Base-by-base conservation (phyloP, 2,329 filamentous ascomycete genomes). In the Microsporum audouinii region DNA sequence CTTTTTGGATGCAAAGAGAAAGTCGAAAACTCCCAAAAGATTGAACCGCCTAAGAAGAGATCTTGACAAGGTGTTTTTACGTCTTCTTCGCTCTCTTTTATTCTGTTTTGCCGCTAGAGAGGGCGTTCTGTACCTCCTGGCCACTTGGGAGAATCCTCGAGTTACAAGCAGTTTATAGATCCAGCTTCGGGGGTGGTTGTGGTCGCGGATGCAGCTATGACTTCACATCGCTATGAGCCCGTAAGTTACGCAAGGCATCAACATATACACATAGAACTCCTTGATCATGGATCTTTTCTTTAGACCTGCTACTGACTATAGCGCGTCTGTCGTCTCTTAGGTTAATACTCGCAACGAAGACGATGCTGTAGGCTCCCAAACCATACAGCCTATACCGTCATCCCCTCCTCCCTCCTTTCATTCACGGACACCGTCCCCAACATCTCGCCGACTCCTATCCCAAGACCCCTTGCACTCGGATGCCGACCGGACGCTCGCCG, bases 401-500 rank as follows among this genome's bases (percentile, higher is more conserved):
- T 79, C 77, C 65, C 76, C 76, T 59, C 76, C 76, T 41, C 92
- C 92, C 1, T 96, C 92, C 1, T 97, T 96, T 75, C 89, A 86
- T 72, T 96, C 91, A 55, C 84, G 88, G 71, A 81, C 87, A 36
- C 90, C 90, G 1, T 91, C 88, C 39, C 82, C 81, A 36, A 73
- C 78, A 23, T 77, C 79, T 53, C 76, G 77, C 63, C 80, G 78
- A 60, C 76, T 76, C 76, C 79, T 79, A 73, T 78, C 80, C 58
- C 73, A 79, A 62, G 79, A 82, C 66, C 78, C 79, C 43, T 73
- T 78, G 61, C 71, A 73, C 60, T 77, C 75, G 66, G 78, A 83
- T 62, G 87, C 90, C 63, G 86, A 96, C 68, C 81, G 88, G 64
- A 87, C 89, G n/a, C 82, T 99, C 12, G 89, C 89, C 67, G 92